Base-by-base conservation (phyloP, 2,329 filamentous ascomycete genomes). In the Arthrobotrys conoides region DNA sequence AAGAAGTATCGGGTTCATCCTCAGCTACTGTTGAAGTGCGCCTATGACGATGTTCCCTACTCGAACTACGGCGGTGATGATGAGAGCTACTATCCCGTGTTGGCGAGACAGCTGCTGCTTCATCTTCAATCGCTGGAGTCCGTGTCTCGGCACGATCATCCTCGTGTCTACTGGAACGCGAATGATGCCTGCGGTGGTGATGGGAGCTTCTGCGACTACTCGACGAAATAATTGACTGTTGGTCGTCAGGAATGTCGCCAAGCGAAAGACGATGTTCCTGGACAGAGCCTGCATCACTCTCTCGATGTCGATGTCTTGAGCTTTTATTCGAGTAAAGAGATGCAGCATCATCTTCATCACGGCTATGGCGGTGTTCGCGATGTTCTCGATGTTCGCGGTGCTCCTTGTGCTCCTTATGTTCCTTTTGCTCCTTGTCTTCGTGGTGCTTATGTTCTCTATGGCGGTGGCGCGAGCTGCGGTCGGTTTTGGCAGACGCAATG, bases 11-110 rank as follows among this genome's bases (percentile, higher is more conserved):
- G 67, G 68, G 75, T 78, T 78, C 68, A 55, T 72, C 69, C 36
- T 71, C 63, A 72, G 66, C 63, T 78, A 78, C 75, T 78, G 75
- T 78, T 78, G 75, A 78, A 78, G 75, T 66, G 75, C 57, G 75
- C 75, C 69, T 72, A 63, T 71, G 63, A 71, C 68, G 75, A 78
- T 78, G 75, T 68, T 78, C 75, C 75, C 68, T 72, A 49, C 75
- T 78, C 27, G 68, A 65, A 46, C 75, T 78, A 48, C 46, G 75
- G 53, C 48, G 75, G 38, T 78, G 75, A 46, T 67, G 73, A 71
- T 77, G 73, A 44, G 73, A 59, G 36, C 75, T 72, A 51, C 44
- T 55, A 53, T 71, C 75, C 49, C 75, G 75, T 68, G 68, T 78
- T 78, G 75, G 55, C 68, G 55, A 78, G 75, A 44, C 68, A 53